Base-by-base conservation (phyloP, 148 eudicot genomes). In the Arbutus unedo region DNA sequence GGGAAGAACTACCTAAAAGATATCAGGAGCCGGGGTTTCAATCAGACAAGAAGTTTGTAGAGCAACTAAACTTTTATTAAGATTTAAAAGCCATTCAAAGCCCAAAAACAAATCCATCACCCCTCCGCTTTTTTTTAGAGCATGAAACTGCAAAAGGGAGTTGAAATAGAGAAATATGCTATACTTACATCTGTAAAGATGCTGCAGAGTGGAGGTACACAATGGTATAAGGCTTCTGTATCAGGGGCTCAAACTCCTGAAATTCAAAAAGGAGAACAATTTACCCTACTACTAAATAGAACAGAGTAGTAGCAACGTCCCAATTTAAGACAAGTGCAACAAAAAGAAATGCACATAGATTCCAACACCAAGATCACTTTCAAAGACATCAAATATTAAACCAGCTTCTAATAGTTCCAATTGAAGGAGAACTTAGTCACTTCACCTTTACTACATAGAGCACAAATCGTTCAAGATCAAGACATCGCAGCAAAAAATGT, bases 171-270 rank as follows among this genome's bases (percentile, higher is more conserved):
- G n/a, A 78, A 72, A 75, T n/a, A 79, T 21, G 47, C 23, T 79
- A 82, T 82, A 81, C 97, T 88, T 88, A 97, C 98, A 91, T 87
- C 83, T 97, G 97, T 90, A 97, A 87, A 80, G 98, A 92, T 81
- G 99, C 99, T 4, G 98, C 99, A 72, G 99, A 97, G 85, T 97
- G 99, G 88, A 97, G 91, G 87, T 97, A 97, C 66, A 97, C 99
- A 82, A 97, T 93, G 51, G 91, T 84, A 80, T 91, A 97, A 75
- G 99, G 98, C 91, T 94, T 97, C 90, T 94, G 99, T 73, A 92
- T 93, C 83, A 96, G 71, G 31, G 98, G 95, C 89, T 96, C 99
- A 82, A 96, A 96, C 88, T 96, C 99, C 99, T 97, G 93, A 84
- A 87, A 89, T 68, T 6, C 45, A 60, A 78, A 44, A 38, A 19